phyloP scores from a whole-genome alignment of 306 rosid genomes.

The Gastrolobium villosum region DNA sequence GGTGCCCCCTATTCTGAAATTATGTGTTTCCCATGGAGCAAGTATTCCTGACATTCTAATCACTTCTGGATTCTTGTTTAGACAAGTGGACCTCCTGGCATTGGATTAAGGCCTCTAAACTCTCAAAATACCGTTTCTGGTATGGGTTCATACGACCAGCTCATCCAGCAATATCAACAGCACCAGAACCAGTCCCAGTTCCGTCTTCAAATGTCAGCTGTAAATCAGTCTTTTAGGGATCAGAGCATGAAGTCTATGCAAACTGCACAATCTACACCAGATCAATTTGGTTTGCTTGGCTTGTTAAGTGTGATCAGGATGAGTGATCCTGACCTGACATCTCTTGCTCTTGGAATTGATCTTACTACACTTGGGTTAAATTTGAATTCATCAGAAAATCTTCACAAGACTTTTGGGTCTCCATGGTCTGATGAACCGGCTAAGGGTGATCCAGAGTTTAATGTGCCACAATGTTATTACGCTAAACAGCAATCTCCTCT shows the following conservation, averaged over 20 bases:
- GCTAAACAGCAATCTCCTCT: constrained; percentile 85
- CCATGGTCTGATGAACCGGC: constrained; percentile 99
- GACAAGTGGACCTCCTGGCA: constrained; percentile 96
- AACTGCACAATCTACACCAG: constrained; percentile 78
- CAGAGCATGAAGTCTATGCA: constrained; percentile 84
- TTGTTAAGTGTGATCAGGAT: constrained; percentile 89
- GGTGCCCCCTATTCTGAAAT: constrained; percentile 19
- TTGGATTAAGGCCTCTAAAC: constrained; percentile 90
- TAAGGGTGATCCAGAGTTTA: constrained; percentile 94
- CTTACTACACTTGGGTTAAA: constrained; percentile 91
- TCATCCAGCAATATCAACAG: constrained; percentile 91
- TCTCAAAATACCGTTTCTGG: constrained; percentile 88
- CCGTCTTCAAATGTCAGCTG: constrained; percentile 87
- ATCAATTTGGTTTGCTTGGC: constrained; percentile 94
- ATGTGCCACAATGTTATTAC: constrained; percentile 83
- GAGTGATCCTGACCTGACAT: constrained; percentile 92
- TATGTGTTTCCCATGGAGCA: background rate
- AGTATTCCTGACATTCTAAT: constrained; percentile 40
- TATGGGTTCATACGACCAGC: constrained; percentile 88
- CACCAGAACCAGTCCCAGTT: constrained; percentile 89
- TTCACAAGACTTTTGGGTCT: constrained; percentile 95
- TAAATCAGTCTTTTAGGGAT: constrained; percentile 86
- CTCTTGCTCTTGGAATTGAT: constrained; percentile 97
- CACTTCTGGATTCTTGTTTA: constrained; percentile 48
- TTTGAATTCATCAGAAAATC: constrained; percentile 94